These are phyloP conservation scores for Closterium sp. DNA, from an alignment of 139 green algal genomes.

Conservation along the genomic window DNA sequence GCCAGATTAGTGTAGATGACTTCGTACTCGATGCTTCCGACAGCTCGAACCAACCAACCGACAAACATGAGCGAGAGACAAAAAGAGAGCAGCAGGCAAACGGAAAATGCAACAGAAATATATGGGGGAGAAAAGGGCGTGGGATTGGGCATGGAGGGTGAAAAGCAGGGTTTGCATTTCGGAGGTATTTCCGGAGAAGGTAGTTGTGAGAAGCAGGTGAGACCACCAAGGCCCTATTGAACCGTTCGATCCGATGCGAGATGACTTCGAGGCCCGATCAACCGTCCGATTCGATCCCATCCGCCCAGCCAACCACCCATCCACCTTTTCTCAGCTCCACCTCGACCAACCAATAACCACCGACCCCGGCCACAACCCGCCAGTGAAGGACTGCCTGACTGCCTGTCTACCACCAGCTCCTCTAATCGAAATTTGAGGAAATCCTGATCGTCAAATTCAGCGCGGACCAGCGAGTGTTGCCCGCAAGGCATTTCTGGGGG, in stretches of 20 bases:
- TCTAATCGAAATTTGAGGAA: neutral
- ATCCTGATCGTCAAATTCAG: neutral
- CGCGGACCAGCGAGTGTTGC: too few relatives aligned
- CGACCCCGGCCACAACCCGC: neutral
- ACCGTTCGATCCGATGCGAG: too few relatives aligned
- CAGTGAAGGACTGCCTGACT: neutral
- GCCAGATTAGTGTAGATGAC: too few relatives aligned
- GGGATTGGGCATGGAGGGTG: neutral
- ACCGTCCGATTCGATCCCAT: neutral
- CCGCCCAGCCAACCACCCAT: neutral
- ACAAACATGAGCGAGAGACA: neutral
- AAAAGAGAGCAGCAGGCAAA: neutral
- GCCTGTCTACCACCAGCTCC: neutral
- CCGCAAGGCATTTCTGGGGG: neutral
- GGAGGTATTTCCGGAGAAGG: neutral
- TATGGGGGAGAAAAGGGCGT: neutral
- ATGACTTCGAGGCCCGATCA: too few relatives aligned
- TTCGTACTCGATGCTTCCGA: neutral
- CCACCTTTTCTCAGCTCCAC: neutral
- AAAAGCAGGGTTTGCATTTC: neutral
- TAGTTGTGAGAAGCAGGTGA: too few relatives aligned
- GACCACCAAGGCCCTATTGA: too few relatives aligned
- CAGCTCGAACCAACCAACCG: neutral
- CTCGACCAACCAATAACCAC: neutral
- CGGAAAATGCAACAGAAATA: neutral